Evolutionary conservation across 148 eudicot genomes (phyloP), one percentile per base, ranked within the genome.

Genomic region (Arbutus unedo): DNA sequence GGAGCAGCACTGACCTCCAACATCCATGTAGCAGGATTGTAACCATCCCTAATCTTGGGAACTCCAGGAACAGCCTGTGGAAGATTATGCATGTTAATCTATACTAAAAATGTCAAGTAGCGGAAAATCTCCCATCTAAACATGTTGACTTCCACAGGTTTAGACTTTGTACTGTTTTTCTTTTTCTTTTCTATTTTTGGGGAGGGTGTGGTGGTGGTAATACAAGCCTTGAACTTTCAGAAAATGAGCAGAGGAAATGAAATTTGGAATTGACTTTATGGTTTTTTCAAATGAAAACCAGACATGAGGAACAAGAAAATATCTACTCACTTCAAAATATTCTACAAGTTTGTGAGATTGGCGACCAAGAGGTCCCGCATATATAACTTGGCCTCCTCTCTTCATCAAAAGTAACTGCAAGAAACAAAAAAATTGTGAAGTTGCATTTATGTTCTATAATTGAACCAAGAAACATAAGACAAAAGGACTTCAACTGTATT

Each of bases 1-100:
- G 90, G 79, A 41, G 88, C 82, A 57, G 89, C 78, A 48, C 85
- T 91, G n/a, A 93, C 71, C 41, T 93, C 93, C 77, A 93, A 90
- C 94, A 91, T 92, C 97, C 97, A 93, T 66, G 97, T 91, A 8
- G 97, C 97, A 68, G 97, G 97, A 83, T 93, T 93, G 74, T 87
- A 86, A 43, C 97, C 93, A 6, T 90, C 89, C 72, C 60, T 83
- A 45, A 93, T 88, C 76, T 91, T 90, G 6, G 92, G 89, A 44
- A 91, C 89, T 57, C 91, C 91, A 0, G 91, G 85, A n/a, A 91
- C 71, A 50, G 90, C 92, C 97, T 93, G 81, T 43, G 81, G 48
- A 19, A 77, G 60, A 74, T 81, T 81, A 53, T 81, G 21, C 8
- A 51, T 50, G 72, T 51, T 18, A 80, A 53, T 80, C 82, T 59